Evolutionary conservation across 441 rosid species (phyloP), one percentile per base, ranked within the genome.

Genomic region (Raphanus hybrid): DNA sequence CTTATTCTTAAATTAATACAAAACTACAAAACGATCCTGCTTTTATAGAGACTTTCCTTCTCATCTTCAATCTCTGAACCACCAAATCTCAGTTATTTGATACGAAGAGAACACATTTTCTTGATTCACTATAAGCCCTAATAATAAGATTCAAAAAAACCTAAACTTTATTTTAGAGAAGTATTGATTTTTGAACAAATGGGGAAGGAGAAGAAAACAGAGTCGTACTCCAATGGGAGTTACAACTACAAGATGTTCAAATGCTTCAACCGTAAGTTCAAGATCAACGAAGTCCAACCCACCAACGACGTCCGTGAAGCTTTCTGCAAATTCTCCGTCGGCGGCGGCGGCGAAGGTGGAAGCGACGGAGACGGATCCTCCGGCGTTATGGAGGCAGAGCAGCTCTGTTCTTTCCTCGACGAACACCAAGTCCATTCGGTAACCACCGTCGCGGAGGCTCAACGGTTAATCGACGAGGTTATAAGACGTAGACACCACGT

Each of bases 231-330:
- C 55, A 76, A 77, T 20, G 96, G 92, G 0, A 91, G 91, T 74
- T 86, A 89, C 81, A 85, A 80, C 69, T 86, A 88, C 86, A 84
- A 75, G 12, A 82, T 90, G 89, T 87, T 86, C 83, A 84, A 81
- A 66, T 82, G 79, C 79, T 90, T 87, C 83, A 88, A 84, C 72
- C 82, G 94, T 34, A 88, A 86, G 84, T 87, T 88, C 87, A 86
- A 84, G 74, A 84, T 86, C 85, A 82, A 76, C 32, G 91, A 88
- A 75, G 84, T 84, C 20, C 84, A 85, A 75, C 91, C 90, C 0
- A 89, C 94, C n/a, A 37, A 70, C 4, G 92, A 88, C 75, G 87
- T 88, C 60, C 81, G 75, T 20, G 81, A 79, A 8, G 84, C 71
- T 1, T 90, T 88, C 63, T 18, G 43, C n/a, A 41, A 63, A 18